phyloP scores from a whole-genome alignment of 768 basidiomycete species.

The Termitomyces eurrhizus region DNA sequence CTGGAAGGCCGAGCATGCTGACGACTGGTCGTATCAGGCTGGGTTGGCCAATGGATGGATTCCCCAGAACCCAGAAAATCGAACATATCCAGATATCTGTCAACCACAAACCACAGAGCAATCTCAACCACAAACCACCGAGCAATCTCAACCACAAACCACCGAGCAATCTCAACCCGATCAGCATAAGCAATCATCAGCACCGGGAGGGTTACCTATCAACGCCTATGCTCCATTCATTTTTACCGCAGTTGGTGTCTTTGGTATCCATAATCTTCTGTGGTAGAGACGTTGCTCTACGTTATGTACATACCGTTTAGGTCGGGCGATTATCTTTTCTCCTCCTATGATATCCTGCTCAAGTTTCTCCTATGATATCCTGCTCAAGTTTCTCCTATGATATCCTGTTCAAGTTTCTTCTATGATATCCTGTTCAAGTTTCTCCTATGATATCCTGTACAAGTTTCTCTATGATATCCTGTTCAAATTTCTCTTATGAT shows the following conservation, averaged over 20 bases:
- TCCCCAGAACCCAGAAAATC: neutral
- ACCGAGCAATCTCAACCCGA: no score
- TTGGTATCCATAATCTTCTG: neutral
- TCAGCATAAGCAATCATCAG: neutral
- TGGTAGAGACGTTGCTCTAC: neutral
- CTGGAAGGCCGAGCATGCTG: conserved; percentile 79
- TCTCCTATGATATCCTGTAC: neutral
- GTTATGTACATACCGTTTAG: neutral
- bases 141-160: no score
- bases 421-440: neutral
- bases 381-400: neutral
- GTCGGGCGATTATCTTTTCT: neutral
- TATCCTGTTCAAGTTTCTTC: neutral
- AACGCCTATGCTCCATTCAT: neutral
- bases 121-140: no score
- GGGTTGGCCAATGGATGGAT: conserved; percentile 86
- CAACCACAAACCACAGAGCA: no score
- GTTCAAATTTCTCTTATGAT: no score
- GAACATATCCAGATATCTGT: neutral
- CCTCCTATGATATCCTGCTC: no score
- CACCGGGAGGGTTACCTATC: neutral
- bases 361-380: no score
- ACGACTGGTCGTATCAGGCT: conserved; percentile 88
- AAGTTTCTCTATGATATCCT: neutral
- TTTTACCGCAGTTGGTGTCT: neutral